Conservation (phyloP, 2,329 filamentous ascomycete genomes). For the Aspergillus arachidicola region DNA sequence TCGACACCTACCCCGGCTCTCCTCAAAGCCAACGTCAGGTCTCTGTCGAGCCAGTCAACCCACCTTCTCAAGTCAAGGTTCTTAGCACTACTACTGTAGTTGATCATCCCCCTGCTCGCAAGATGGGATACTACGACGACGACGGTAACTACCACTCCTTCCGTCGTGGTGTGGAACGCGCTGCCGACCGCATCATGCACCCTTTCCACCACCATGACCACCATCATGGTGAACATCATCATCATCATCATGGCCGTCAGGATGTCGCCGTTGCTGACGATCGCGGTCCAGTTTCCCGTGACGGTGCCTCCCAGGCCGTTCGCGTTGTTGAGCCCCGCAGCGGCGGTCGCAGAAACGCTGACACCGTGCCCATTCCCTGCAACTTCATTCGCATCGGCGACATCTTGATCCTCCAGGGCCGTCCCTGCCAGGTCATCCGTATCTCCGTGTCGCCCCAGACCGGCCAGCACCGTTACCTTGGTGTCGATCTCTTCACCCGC, state of each 20-base stretch:
- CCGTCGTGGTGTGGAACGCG: slow-evolving; percentile 69
- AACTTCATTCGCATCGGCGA: slow-evolving; percentile 99
- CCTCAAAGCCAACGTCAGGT: slow-evolving; percentile 33
- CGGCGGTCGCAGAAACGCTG: slow-evolving; percentile 53
- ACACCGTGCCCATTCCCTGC: slow-evolving; percentile 97
- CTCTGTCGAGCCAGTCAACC: slow-evolving; percentile 37
- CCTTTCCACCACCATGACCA: slow-evolving; percentile 56
- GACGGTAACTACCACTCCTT: slow-evolving; percentile 75
- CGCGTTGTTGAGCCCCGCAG: slow-evolving; percentile 55
- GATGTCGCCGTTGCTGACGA: slow-evolving; percentile 47
- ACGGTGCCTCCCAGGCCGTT: slow-evolving; percentile 49
- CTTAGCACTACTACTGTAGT: slow-evolving; percentile 51
- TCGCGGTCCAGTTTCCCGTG: slow-evolving; percentile 47
- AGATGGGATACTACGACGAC: slow-evolving; percentile 82
- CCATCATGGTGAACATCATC: slow-evolving; percentile 7
- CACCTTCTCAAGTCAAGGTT: slow-evolving; percentile 54
- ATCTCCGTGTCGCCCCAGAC: slow-evolving; percentile 98
- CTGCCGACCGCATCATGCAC: slow-evolving; percentile 66
- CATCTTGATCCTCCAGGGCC: slow-evolving; percentile 97
- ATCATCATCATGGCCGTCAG: slow-evolving; percentile 41
- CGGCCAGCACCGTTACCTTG: slow-evolving; percentile 98
- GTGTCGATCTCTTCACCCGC: slow-evolving; percentile 99
- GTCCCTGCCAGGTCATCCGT: slow-evolving; percentile 99
- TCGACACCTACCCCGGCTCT: slow-evolving; percentile 46
- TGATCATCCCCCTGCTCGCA: slow-evolving; percentile 57